Evolutionary conservation across 2,329 filamentous ascomycete genomes (phyloP), one percentile per base, ranked within the genome.

Genomic region (Cadophora sp.): DNA sequence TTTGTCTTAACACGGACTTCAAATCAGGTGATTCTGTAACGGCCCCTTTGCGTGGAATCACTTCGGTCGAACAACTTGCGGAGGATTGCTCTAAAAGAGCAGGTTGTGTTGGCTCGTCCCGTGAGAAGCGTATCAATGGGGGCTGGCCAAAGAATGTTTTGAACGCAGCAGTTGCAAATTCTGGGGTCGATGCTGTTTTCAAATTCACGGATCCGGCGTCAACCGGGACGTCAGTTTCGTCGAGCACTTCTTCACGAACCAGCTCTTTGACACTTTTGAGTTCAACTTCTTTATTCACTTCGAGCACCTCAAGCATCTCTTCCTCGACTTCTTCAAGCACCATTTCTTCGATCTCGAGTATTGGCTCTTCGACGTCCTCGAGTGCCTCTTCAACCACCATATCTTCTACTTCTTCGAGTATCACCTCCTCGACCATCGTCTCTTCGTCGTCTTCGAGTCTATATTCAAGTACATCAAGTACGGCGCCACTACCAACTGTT

Each of bases 51-150:
- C 7, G 27, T 9, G 27, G 27, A 27, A 55, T 55, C 8, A 20
- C 51, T n/a, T n/a, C 51, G 20, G 51, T 55, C 14, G 51, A 55
- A 30, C 27, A 36, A 33, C 51, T 55, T 11, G 51, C 51, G 33
- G 51, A 55, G 27, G 51, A 55, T 20, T 55, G 51, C 16, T 55
- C 51, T 6, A 55, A 36, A 27, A 30, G 51, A 36, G 27, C 27
- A 20, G 27, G 51, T 20, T 55, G 51, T 36, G 8, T 55, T 14
- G 51, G 27, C 5, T 11, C 51, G 3, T 36, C 51, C 33, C 51
- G 51, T 9, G 51, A 55, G 51, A 55, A 55, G 16, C 51, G 51
- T n/a, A 55, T 55, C 14, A 55, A 55, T 36, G 51, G 51, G 7
- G 51, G 51, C 6, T 55, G 51, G 51, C 51, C 51, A 2, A 55